These are phyloP conservation scores for Vitis hybrid DNA, from an alignment of 177 flowering plant genomes.

Conservation along the genomic window DNA sequence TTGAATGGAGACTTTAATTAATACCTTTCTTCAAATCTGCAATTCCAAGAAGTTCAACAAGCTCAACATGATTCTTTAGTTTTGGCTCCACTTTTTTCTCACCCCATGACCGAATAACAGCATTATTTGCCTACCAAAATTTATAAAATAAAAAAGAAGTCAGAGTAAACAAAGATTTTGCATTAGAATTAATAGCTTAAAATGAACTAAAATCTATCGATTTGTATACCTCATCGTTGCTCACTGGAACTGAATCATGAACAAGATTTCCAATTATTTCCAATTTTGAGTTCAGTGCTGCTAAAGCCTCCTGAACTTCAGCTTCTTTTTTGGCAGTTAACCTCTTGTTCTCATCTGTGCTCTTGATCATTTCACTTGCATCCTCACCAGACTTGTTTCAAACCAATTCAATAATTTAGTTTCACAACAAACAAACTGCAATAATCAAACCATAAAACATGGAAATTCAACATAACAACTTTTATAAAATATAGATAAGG, in stretches of 20 bases:
- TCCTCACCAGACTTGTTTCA: slow-evolving; percentile 56
- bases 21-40: slow-evolving; percentile 84
- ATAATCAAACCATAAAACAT: not conserved
- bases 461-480: slow-evolving; percentile 1
- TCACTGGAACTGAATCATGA: slow-evolving; percentile 88
- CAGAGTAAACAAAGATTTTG: too few species aligned
- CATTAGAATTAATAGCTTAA: not conserved
- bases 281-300: slow-evolving; percentile 47
- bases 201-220: not conserved
- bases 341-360: slow-evolving; percentile 66
- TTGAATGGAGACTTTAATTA: too few species aligned
- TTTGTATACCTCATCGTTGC: slow-evolving; percentile 68
- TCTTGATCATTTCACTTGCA: slow-evolving; percentile 57
- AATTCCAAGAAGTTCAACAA: slow-evolving; percentile 92
- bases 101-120: slow-evolving; percentile 71
- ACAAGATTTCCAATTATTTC: slow-evolving; percentile 80
- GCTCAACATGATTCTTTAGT: slow-evolving; percentile 88
- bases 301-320: slow-evolving; percentile 68
- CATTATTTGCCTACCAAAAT: slow-evolving; percentile 71
- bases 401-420: slow-evolving; percentile 7
- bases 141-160: not conserved
- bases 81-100: slow-evolving; percentile 59
- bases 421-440: slow-evolving; percentile 1
- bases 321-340: slow-evolving; percentile 56
- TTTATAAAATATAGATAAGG: not conserved